Percentiles rank a stretch among this genome's conserved stretches.
phyloP scores from a whole-genome alignment of 2,329 filamentous ascomycete genomes.

The Rhinocladiella mackenziei region DNA sequence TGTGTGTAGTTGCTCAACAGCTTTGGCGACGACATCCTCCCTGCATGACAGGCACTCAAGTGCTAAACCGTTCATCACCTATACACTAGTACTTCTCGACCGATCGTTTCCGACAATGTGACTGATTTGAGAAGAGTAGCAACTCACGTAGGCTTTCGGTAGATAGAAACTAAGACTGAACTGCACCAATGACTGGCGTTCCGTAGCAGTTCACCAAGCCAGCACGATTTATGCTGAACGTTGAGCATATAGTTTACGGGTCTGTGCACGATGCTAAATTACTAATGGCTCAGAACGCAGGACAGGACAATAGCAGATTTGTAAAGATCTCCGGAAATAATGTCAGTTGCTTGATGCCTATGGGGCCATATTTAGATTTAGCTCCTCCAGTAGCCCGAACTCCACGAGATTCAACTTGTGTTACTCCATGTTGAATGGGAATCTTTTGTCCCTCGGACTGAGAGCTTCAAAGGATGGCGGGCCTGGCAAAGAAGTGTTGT shows the following conservation, averaged over 20 bases:
- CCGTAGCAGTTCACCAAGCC: too few relatives aligned
- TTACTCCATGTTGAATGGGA: slow-evolving; percentile 7
- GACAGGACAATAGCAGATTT: slow-evolving; percentile 6
- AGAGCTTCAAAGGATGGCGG: slow-evolving; percentile 9
- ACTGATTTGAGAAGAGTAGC: too few relatives aligned
- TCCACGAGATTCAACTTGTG: slow-evolving; percentile 11
- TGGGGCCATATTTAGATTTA: slow-evolving; percentile 8
- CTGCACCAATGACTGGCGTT: too few relatives aligned
- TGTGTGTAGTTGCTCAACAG: too few relatives aligned
- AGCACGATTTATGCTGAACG: too few relatives aligned
- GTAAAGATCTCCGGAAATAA: slow-evolving; percentile 9
- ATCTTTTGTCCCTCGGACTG: slow-evolving; percentile 10
- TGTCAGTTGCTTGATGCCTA: slow-evolving; percentile 6
- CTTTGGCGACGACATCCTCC: too few relatives aligned
- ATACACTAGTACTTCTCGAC: too few relatives aligned
- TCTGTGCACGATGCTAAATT: slow-evolving; percentile 3
- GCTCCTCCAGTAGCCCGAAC: slow-evolving; percentile 7
- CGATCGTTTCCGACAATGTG: too few relatives aligned
- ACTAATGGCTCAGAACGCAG: slow-evolving; percentile 6
- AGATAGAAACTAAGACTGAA: too few relatives aligned
- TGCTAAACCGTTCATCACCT: too few relatives aligned
- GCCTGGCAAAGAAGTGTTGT: slow-evolving; percentile 8
- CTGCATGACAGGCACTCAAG: too few relatives aligned
- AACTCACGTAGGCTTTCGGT: too few relatives aligned
- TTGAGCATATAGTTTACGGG: slow-evolving; percentile 7